Evolutionary conservation across 495 filamentous ascomycete genomes (phyloP), one percentile per base, ranked within the genome.

Genomic region (Hypoxylon fuscum): DNA sequence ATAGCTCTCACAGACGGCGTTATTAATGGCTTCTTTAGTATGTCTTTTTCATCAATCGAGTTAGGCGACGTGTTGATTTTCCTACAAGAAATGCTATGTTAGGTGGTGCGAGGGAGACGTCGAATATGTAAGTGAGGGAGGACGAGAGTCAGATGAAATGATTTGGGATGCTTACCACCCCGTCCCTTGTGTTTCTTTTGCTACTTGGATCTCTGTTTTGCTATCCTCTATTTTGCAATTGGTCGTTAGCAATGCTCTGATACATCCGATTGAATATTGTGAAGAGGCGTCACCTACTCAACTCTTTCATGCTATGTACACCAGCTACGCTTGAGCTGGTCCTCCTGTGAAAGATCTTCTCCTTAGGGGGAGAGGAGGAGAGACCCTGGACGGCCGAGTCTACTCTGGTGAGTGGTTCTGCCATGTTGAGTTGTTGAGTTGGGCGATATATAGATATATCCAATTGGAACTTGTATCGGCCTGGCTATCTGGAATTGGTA

Each of bases 1-100:
- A 97, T 90, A 79, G 93, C 94, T 83, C 93, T 96, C 76, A 97
- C 88, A 7, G 87, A 87, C 32, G 93, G 93, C 17, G 76, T 86
- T 72, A 88, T 84, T 64, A 96, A 89, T 44, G 85, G 75, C 74
- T 95, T 88, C 76, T 90, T 91, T 50, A 97, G 86, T 38, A 83
- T 81, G 1, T 92, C 89, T 72, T 89, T 91, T 42, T 97, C 92
- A 31, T 96, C 82, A 48, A 96, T 69, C 10, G 82, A 82, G 18
- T 79, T 74, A 21, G 93, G 85, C 12, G 92, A 92, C 21, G 87
- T 93, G 80, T 97, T 97, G 63, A 97, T 86, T 75, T 91, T 93
- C 93, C 93, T 96, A 65, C 21, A 22, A 21, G 11, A n/a, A 5
- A 22, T 31, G 46, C 42, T 55, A 35, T 18, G 8, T 65, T 49